Percentiles rank a stretch among this genome's conserved stretches.
These are phyloP conservation scores for Lactifluus pinguis DNA, from an alignment of 768 basidiomycete genomes.

Conservation along the genomic window DNA sequence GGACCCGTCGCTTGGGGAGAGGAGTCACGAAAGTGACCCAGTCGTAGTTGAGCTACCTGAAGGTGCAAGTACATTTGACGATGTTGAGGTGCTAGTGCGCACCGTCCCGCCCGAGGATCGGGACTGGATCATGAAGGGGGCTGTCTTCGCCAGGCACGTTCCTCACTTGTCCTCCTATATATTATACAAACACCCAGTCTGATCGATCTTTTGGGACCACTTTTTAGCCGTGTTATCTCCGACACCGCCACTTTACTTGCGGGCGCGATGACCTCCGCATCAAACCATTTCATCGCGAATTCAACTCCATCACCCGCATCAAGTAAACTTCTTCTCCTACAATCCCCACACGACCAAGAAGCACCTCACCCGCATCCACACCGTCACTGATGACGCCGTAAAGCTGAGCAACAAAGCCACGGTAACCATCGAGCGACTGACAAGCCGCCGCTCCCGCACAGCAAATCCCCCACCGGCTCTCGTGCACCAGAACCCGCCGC, in stretches of 20 bases:
- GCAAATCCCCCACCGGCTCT: not conserved
- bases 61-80: constrained; percentile 2
- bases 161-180: not conserved
- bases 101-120: constrained; percentile 17
- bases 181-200: not conserved
- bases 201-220: not conserved
- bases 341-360: constrained; percentile 18
- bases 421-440: constrained; percentile 6
- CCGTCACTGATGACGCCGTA: constrained; percentile 15
- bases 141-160: constrained; percentile 16
- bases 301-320: constrained; percentile 17
- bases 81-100: constrained; percentile 17
- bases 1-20: constrained; percentile 15
- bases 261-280: constrained; percentile 16
- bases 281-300: constrained; percentile 15
- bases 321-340: constrained; percentile 16
- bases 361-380: constrained; percentile 9
- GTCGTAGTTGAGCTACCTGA: constrained; percentile 19
- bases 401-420: constrained; percentile 16
- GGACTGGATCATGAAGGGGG: constrained; percentile 18
- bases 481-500: not conserved
- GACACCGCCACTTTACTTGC: constrained; percentile 16
- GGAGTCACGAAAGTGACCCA: constrained; percentile 11
- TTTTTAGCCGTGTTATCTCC: constrained; percentile 17
- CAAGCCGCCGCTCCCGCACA: constrained; percentile 13